A percentile compares a stretch with the other conserved stretches of the same genome.
These are phyloP conservation scores for Knoxdaviesia capensis DNA, from an alignment of 2,329 filamentous ascomycete genomes.

Conservation along the genomic window DNA sequence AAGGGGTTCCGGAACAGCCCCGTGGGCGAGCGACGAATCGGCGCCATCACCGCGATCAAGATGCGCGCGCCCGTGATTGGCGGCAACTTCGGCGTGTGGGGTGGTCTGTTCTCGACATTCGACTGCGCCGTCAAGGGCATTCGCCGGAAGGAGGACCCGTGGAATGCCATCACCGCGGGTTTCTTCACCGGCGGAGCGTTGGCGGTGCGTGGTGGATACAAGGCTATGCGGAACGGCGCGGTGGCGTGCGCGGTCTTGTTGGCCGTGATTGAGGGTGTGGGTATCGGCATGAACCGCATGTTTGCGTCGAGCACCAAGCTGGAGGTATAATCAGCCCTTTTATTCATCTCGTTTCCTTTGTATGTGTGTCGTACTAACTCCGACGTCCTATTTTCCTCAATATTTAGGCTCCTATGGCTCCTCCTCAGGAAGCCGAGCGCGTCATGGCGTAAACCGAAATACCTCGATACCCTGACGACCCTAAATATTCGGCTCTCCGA, in stretches of 20 bases:
- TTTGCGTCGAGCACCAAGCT: constrained; percentile 76
- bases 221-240: constrained; percentile 82
- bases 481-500: no score
- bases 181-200: constrained; percentile 92
- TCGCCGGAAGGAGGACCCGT: constrained; percentile 92
- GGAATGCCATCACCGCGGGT: constrained; percentile 92
- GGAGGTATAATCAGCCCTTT: constrained; percentile 31
- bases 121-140: constrained; percentile 93
- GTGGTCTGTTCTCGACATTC: constrained; percentile 85
- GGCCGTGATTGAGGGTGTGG: constrained; percentile 91
- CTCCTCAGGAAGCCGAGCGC: constrained; percentile 11
- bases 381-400: constrained; percentile 4
- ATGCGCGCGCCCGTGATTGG: constrained; percentile 88
- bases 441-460: constrained; percentile 11
- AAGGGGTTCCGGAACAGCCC: constrained; percentile 85
- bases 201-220: constrained; percentile 77
- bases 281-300: constrained; percentile 88
- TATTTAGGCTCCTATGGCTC: constrained; percentile 9
- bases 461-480: neutral
- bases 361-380: neutral
- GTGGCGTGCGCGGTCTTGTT: constrained; percentile 91
- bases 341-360: neutral
- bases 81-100: constrained; percentile 97
- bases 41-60: constrained; percentile 92
- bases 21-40: constrained; percentile 87